Percentiles rank a stretch among this genome's conserved stretches.
Conservation (phyloP, 2,329 filamentous ascomycete genomes). For the Aspergillus amoenus region DNA sequence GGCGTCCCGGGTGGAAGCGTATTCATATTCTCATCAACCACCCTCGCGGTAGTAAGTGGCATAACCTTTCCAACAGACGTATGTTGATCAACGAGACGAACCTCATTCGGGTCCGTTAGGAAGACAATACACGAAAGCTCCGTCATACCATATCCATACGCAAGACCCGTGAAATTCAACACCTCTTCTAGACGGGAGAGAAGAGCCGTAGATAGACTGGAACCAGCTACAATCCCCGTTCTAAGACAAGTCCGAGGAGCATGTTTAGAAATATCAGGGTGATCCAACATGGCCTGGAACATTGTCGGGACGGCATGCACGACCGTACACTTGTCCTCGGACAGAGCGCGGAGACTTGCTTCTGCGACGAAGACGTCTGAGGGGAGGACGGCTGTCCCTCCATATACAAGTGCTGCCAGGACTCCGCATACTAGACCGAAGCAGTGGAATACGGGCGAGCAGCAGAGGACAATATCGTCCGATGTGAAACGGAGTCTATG, state of each 20-base stretch:
- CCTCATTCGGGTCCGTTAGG: not conserved
- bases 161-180: not conserved
- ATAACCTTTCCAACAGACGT: slow-evolving; percentile 36
- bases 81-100: not conserved
- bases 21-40: slow-evolving; percentile 65
- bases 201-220: not conserved
- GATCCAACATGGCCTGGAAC: slow-evolving; percentile 60
- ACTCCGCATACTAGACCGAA: slow-evolving; percentile 39
- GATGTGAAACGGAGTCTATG: slow-evolving; percentile 65
- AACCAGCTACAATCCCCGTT: slow-evolving; percentile 5
- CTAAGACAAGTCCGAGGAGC: not conserved
- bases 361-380: slow-evolving; percentile 63
- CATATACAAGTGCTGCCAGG: slow-evolving; percentile 40
- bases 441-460: slow-evolving; percentile 65
- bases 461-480: slow-evolving; percentile 68
- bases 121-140: slow-evolving; percentile 1
- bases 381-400: slow-evolving; percentile 69
- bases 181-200: not conserved
- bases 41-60: slow-evolving; percentile 72
- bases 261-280: not conserved
- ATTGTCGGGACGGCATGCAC: slow-evolving; percentile 75
- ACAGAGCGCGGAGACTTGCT: slow-evolving; percentile 61
- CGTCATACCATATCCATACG: slow-evolving; percentile 11
- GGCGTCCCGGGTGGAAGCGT: slow-evolving; percentile 64
- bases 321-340: slow-evolving; percentile 63